Conservation (phyloP, 768 basidiomycete species). For the Leccinum barrowsii region DNA sequence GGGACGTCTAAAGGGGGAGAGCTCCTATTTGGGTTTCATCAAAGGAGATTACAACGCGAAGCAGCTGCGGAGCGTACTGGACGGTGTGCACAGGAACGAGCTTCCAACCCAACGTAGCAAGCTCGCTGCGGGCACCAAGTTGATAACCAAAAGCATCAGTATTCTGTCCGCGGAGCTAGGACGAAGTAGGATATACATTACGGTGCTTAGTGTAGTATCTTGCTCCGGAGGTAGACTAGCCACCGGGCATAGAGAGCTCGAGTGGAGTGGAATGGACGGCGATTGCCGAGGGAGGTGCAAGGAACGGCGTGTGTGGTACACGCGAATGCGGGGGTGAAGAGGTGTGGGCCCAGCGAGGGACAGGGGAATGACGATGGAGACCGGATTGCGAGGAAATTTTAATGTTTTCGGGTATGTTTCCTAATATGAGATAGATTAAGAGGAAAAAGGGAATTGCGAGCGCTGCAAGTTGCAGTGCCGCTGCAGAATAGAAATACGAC, state of each 20-base stretch:
- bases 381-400: conserved; percentile 4
- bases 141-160: conserved; percentile 3
- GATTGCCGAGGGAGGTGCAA: conserved; percentile 13
- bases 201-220: background rate
- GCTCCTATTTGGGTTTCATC: background rate
- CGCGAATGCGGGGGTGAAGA: background rate
- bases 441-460: conserved; percentile 13
- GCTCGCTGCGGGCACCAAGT: background rate
- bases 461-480: conserved; percentile 19
- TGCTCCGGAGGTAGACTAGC: background rate
- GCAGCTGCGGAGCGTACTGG: background rate
- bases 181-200: background rate
- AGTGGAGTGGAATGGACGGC: conserved; percentile 9
- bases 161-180: conserved; percentile 12
- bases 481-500: conserved; percentile 34
- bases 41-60: background rate
- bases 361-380: background rate
- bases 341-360: background rate
- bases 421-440: conserved; percentile 8
- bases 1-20: background rate
- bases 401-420: background rate
- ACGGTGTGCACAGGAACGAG: background rate
- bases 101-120: conserved; percentile 8
- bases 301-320: background rate
- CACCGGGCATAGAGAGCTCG: background rate